Evolutionary conservation across 164 flowering plant genomes (phyloP).

Genomic region (Malania oleifera): DNA sequence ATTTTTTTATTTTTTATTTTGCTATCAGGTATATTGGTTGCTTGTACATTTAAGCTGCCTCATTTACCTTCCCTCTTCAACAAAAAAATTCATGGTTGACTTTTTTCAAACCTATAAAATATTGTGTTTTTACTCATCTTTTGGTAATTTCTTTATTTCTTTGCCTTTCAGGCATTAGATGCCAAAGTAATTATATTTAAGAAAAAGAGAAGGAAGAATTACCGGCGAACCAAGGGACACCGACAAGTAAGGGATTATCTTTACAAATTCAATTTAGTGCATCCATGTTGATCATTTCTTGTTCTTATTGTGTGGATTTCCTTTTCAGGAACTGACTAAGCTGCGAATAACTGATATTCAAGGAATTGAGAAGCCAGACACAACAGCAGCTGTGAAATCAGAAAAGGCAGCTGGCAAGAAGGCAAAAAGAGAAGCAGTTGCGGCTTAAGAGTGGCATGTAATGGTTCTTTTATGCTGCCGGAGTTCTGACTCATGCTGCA

Average conservation of each 20-base stretch:
- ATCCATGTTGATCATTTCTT: constrained; percentile 2
- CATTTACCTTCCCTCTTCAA: too few relatives aligned
- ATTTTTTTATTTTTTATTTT: too few relatives aligned
- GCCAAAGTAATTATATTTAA: constrained; percentile 95
- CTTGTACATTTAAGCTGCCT: too few relatives aligned
- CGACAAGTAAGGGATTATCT: constrained; percentile 60
- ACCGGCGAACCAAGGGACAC: constrained; percentile 90
- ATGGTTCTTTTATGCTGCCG: not conserved
- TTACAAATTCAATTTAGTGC: not conserved
- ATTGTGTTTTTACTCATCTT: not conserved
- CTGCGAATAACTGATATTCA: constrained; percentile 78
- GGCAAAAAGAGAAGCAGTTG: constrained; percentile 42
- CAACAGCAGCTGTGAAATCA: constrained; percentile 15
- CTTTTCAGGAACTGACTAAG: constrained; percentile 74
- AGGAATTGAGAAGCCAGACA: constrained; percentile 73
- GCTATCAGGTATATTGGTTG: too few relatives aligned
- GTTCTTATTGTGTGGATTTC: constrained; percentile 7
- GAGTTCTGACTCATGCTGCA: constrained; percentile 8
- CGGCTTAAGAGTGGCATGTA: constrained; percentile 35
- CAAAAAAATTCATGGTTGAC: too few relatives aligned
- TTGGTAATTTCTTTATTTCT: not conserved
- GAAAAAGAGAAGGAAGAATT: constrained; percentile 97
- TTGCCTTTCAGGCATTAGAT: constrained; percentile 72
- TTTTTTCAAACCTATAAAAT: not conserved
- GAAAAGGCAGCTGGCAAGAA: constrained; percentile 23